Evolutionary conservation across 192 early-diverging fungal genomes (phyloP), one percentile per base, ranked within the genome.

Genomic region (Backusella tuberculispora): DNA sequence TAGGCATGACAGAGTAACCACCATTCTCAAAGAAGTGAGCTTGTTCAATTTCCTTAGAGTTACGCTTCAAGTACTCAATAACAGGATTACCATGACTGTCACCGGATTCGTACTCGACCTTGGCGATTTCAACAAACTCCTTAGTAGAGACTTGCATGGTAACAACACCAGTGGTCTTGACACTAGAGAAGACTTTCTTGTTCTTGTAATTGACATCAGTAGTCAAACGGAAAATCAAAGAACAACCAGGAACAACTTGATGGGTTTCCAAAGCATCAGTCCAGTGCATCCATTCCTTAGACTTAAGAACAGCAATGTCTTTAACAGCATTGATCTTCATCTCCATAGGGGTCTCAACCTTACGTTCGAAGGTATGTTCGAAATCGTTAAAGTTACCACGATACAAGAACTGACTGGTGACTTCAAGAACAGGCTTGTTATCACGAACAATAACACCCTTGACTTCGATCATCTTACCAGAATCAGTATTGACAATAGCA

Each of bases 391-490:
- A 98, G 48, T 80, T 80, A 43, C 97, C 97, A 79, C 97, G 93
- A 88, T 95, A 96, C 85, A 98, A 89, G 90, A 98, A 98, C 71
- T 90, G 90, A 63, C 87, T 91, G 45, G 92, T 93, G 50, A 98
- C 91, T 85, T 97, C 95, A 77, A 97, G 87, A 29, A 97, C 84
- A 17, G 93, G 89, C 80, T 90, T 87, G 77, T 87, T 85, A 9
- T 90, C 88, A 72, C 92, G 92, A 66, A 87, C 84, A 37, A 97
- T 85, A 26, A 88, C 83, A 37, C 93, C 94, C 88, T 91, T 91
- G 84, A 98, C 95, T 78, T 94, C 92, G 63, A 97, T 91, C 76
- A 92, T 87, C 88, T 98, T 98, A 70, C 97, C 97, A 72, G 93
- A 87, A 65, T 96, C 95, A 75, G 85, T 92, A 83, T 95, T 96